phyloP scores from a whole-genome alignment of 2,329 filamentous ascomycete genomes.

The Fusarium scirpi region DNA sequence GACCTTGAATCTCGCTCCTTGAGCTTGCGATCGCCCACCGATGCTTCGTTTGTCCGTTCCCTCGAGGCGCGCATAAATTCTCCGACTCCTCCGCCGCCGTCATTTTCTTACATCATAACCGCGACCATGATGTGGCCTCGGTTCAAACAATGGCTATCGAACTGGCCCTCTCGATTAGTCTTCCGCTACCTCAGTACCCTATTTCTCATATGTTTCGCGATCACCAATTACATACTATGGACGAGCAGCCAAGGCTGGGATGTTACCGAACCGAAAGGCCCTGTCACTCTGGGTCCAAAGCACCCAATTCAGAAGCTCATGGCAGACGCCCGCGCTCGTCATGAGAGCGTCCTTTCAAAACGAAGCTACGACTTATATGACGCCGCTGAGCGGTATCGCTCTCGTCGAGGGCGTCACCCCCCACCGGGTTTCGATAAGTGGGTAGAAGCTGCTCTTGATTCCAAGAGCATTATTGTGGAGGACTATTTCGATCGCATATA shows the following conservation, averaged over 20 bases:
- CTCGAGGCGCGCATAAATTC: constrained; percentile 42
- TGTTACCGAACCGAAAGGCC: constrained; percentile 37
- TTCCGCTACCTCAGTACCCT: constrained; percentile 47
- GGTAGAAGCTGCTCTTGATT: constrained; percentile 65
- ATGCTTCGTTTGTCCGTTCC: constrained; percentile 42
- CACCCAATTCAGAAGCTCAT: constrained; percentile 67
- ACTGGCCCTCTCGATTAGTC: constrained; percentile 47
- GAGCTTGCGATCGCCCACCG: constrained; percentile 33
- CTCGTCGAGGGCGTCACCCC: constrained; percentile 68
- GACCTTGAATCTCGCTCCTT: constrained; percentile 32
- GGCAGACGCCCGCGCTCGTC: constrained; percentile 57
- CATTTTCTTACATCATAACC: constrained; percentile 23
- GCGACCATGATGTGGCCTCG: constrained; percentile 44
- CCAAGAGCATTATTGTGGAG: constrained; percentile 68
- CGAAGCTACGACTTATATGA: constrained; percentile 62
- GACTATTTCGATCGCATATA: constrained; percentile 75
- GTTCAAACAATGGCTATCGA: constrained; percentile 45
- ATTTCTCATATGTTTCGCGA: constrained; percentile 43
- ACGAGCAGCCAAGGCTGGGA: constrained; percentile 46
- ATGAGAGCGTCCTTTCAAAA: constrained; percentile 56
- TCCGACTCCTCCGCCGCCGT: constrained; percentile 27
- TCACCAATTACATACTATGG: constrained; percentile 52
- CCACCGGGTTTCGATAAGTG: constrained; percentile 73
- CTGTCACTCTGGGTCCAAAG: constrained; percentile 43
- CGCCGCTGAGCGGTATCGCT: constrained; percentile 67